Evolutionary conservation across 2,329 filamentous ascomycete species (phyloP).

Genomic region (Colletotrichum camelliae): DNA sequence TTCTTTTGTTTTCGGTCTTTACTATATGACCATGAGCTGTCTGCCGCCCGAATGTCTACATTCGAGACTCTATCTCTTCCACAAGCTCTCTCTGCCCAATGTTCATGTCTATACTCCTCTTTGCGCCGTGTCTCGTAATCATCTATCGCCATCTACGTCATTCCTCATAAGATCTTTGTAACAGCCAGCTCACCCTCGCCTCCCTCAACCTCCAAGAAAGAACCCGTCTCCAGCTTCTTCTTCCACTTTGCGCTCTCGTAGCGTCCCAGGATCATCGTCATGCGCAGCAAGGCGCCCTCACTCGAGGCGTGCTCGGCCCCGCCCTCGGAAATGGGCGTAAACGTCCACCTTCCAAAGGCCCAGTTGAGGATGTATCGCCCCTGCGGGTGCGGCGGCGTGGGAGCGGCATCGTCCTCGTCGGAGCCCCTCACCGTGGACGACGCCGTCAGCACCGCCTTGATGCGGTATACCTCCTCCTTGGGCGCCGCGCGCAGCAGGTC

Average conservation of each 20-base stretch:
- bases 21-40: not conserved
- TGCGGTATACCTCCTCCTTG: slow-evolving; percentile 94
- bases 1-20: not conserved
- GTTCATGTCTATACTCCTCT: not conserved
- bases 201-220: slow-evolving; percentile 56
- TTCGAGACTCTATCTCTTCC: not conserved
- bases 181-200: slow-evolving; percentile 56
- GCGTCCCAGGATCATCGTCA: slow-evolving; percentile 78
- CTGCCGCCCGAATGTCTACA: not conserved
- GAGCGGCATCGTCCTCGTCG: slow-evolving; percentile 47
- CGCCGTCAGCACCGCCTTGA: slow-evolving; percentile 73
- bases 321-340: slow-evolving; percentile 62
- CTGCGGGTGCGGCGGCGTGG: slow-evolving; percentile 30
- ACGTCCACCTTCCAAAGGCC: slow-evolving; percentile 97
- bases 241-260: slow-evolving; percentile 80
- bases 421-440: slow-evolving; percentile 54
- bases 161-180: slow-evolving; percentile 49
- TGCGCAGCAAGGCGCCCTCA: slow-evolving; percentile 62
- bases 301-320: slow-evolving; percentile 60
- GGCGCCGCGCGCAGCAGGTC: slow-evolving; percentile 74
- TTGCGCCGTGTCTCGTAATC: not conserved
- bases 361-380: slow-evolving; percentile 90
- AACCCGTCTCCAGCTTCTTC: slow-evolving; percentile 69
- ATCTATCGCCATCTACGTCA: not conserved
- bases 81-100: not conserved